Evolutionary conservation across 1,284 basidiomycete genomes (phyloP).

Genomic region (Golubevia pallescens): DNA sequence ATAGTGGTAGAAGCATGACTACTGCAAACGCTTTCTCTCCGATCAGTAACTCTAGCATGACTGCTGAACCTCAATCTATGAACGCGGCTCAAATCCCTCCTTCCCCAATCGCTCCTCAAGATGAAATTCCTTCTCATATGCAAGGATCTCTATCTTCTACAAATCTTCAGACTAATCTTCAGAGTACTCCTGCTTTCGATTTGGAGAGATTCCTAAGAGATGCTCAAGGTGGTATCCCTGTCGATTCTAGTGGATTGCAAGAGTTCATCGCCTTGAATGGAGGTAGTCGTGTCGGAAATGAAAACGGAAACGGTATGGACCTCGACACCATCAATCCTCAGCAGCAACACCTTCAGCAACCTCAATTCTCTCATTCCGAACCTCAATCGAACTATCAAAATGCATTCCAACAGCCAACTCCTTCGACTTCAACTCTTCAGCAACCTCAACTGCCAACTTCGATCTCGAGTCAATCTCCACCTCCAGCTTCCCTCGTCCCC

Average conservation of each 20-base stretch:
- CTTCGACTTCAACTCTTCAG: not conserved
- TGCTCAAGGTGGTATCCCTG: conserved; percentile 8
- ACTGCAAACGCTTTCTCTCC: not conserved
- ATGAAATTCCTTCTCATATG: not conserved
- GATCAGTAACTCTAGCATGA: not conserved
- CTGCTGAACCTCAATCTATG: not conserved
- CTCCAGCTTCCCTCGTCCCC: conserved; percentile 8
- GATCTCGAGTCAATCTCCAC: not conserved
- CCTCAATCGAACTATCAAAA: conserved; percentile 46
- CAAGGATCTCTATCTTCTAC: conserved; percentile 47
- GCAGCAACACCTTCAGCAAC: conserved; percentile 54
- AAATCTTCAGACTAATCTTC: conserved; percentile 37
- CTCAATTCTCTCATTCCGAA: not conserved
- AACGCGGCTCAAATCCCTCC: no score
- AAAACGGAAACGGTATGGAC: conserved; percentile 68
- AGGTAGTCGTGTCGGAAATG: conserved; percentile 66
- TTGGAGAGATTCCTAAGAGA: conserved; percentile 48
- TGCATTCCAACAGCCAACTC: conserved; percentile 2
- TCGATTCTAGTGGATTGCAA: conserved; percentile 5
- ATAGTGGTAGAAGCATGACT: not conserved
- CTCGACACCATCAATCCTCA: conserved; percentile 70
- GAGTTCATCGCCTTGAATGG: conserved; percentile 2
- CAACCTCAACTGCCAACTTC: conserved; percentile 12
- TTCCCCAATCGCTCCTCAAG: not conserved
- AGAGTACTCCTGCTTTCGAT: conserved; percentile 50